Evolutionary conservation across 805 yeast species (phyloP), one percentile per base, ranked within the genome.

Genomic region (Sugiyamaella mastotermitis): DNA sequence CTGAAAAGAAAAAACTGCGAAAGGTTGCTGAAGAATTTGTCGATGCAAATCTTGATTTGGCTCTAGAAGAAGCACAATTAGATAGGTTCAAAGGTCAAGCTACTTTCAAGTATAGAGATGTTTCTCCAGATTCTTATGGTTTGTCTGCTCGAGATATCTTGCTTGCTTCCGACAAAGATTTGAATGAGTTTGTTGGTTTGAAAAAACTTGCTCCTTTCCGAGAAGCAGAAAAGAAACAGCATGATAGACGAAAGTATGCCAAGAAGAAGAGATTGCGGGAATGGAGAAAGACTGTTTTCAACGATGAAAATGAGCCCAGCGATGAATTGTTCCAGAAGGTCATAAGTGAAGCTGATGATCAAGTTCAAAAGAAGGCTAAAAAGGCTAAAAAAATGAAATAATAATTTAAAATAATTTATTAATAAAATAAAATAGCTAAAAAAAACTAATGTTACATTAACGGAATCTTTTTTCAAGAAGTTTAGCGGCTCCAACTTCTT

Each of bases 141-240:
- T 69, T 92, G 34, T 70, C 83, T 0, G 73, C 92, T 0, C 71
- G 92, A 46, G 98, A 92, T 52, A 92, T 92, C 33, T 67, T 92
- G 38, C 64, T 85, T 42, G 98, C 98, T 10, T 90, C 84, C 54
- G 98, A 92, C 58, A 70, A 72, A 44, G 83, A 81, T 34, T 69
- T 92, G 60, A 92, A 92, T 61, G 81, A 79, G 40, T 87, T 71
- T 53, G 80, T 87, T 41, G 92, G 96, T 16, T 65, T 92, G 52
- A 90, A 90, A 67, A 88, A 88, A 60, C 78, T 92, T 49, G 97
- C 97, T 0, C 90, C 97, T 20, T 92, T 84, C 59, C 77, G 96
- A 58, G 76, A 85, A 17, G 74, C 74, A 47, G 94, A 83, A 42
- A 68, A 71, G 47, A 69, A 78, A 47, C 62, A 68, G 49, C 85